Percentiles rank a stretch among this genome's conserved stretches.
Conservation (phyloP, 108 stramenopile genomes). For the Parietichytrium sp. region DNA sequence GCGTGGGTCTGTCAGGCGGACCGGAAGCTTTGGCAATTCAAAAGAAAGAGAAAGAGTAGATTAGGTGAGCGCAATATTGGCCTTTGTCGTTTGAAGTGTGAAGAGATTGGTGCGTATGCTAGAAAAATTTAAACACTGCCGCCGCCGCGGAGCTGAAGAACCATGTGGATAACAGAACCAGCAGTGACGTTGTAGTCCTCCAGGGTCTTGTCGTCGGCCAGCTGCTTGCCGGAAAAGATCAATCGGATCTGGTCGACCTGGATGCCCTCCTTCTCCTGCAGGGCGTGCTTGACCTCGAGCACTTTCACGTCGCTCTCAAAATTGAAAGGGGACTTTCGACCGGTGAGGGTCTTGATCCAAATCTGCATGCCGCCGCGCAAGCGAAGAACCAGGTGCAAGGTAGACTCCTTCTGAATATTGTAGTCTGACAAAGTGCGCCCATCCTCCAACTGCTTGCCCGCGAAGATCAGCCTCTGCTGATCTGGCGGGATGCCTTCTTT, state of each 20-base stretch:
- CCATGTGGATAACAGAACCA: slow-evolving; percentile 99
- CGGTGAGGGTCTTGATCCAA: slow-evolving; percentile 91
- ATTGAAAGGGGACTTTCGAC: slow-evolving; percentile 90
- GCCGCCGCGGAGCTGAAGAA: slow-evolving; percentile 94
- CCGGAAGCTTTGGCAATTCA: no score
- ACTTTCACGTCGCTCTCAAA: slow-evolving; percentile 92
- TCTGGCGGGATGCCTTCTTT: slow-evolving; percentile 48
- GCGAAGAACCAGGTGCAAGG: slow-evolving; percentile 55
- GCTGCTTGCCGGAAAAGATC: slow-evolving; percentile 94
- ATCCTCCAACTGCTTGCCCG: slow-evolving; percentile 52
- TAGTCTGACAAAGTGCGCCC: slow-evolving; percentile 55
- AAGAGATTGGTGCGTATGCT: background rate
- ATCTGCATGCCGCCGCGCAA: slow-evolving; percentile 71
- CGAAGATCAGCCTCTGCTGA: slow-evolving; percentile 52
- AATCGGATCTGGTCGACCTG: slow-evolving; percentile 97
- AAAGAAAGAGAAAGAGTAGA: no score
- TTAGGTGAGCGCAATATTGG: no score
- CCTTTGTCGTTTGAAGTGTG: no score
- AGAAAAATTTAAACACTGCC: background rate
- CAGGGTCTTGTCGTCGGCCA: slow-evolving; percentile 86
- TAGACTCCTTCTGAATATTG: slow-evolving; percentile 56
- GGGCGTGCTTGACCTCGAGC: slow-evolving; percentile 86
- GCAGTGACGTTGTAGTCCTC: slow-evolving; percentile 88
- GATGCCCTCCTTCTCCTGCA: slow-evolving; percentile 98
- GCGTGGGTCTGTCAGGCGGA: no score